Evolutionary conservation across 177 flowering plant genomes (phyloP).

Genomic region (Vitis hybrid): DNA sequence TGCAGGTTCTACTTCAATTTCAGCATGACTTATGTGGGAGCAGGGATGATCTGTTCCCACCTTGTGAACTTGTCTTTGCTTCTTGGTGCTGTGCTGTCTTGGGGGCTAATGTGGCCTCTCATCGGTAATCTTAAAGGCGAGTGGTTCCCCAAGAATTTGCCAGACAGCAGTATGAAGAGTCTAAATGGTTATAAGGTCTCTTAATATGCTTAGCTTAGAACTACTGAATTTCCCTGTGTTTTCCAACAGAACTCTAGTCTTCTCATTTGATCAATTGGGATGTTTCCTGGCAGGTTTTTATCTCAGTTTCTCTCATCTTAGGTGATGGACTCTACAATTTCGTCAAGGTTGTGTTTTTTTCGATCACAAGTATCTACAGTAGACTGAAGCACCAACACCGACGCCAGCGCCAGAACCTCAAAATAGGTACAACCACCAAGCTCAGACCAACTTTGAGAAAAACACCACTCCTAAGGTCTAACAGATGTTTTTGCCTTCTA

Average conservation of each 20-base stretch:
- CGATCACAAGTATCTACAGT: conserved; percentile 28
- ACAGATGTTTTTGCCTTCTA: not conserved
- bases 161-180: conserved; percentile 80
- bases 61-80: conserved; percentile 82
- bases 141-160: conserved; percentile 55
- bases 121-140: conserved; percentile 56
- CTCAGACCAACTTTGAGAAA: not conserved
- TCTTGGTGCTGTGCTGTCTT: conserved; percentile 74
- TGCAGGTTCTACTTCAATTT: conserved; percentile 86
- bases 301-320: conserved; percentile 78
- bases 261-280: too few species aligned
- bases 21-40: conserved; percentile 73
- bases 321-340: conserved; percentile 97
- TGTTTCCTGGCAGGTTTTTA: conserved; percentile 60
- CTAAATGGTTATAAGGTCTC: conserved; percentile 75
- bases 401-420: conserved; percentile 11
- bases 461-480: not conserved
- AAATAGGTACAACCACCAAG: conserved; percentile 30
- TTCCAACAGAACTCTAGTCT: too few species aligned
- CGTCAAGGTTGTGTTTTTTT: conserved; percentile 40
- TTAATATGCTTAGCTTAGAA: too few species aligned
- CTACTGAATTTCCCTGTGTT: too few species aligned
- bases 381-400: conserved; percentile 12
- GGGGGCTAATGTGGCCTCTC: conserved; percentile 94
- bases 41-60: conserved; percentile 91